Evolutionary conservation across 331 rosid species (phyloP), one percentile per base, ranked within the genome.

Genomic region (Cydonia oblonga): DNA sequence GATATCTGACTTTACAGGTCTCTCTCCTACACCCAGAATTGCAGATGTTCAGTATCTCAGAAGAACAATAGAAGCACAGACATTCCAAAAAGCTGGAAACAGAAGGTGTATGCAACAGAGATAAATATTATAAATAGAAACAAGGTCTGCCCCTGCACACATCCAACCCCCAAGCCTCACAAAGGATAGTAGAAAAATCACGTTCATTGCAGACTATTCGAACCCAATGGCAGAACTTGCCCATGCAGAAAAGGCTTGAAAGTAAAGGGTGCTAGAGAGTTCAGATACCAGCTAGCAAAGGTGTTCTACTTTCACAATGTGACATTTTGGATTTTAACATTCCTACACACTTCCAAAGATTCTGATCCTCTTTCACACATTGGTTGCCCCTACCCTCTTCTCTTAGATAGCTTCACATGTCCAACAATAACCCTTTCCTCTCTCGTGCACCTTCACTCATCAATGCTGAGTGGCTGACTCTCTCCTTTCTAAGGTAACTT

Each of bases 1-100:
- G 71, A 64, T 69, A 67, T 80, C 86, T 56, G 76, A 64, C 75
- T 73, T 82, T 22, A 72, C 80, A 71, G 83, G 84, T 76, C 87
- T 78, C 52, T 80, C 87, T 60, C 87, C 89, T 86, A 72, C 82
- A 83, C 54, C 73, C 76, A 59, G 58, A 76, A 67, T 26, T 35
- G 68, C 56, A 23, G 23, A 62, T 63, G 49, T 68, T 70, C 65
- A 84, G 85, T 57, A 54, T 78, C 56, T 51, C 58, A 44, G 51
- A 51, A 32, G 64, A 71, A 73, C 25, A 59, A 46, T 60, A 29
- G 33, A 71, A 53, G 30, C 61, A 64, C 72, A 54, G 5, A 61
- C 62, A 28, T 59, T 58, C 10, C 6, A 15, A 51, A 6, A 52
- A 24, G 24, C 22, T 28, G 26, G 22, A 58, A 70, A 74, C 10